These are phyloP conservation scores for Phaseolus coccineus DNA, from an alignment of 331 rosid genomes.

Conservation along the genomic window DNA sequence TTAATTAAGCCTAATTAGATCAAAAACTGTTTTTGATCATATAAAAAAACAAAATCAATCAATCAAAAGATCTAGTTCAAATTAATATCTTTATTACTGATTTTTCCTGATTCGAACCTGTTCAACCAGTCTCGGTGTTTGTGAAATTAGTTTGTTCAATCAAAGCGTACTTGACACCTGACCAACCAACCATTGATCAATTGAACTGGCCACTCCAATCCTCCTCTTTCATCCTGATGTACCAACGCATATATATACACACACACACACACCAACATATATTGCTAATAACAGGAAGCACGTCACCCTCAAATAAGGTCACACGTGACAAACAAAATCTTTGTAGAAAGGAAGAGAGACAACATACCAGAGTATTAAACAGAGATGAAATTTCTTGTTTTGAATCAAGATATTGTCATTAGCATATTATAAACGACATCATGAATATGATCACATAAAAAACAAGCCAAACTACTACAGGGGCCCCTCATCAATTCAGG, in stretches of 20 bases:
- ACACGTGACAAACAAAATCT: conserved; percentile 8
- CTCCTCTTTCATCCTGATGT: background rate
- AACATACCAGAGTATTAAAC: background rate
- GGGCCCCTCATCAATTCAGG: conserved; percentile 45
- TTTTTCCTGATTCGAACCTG: background rate
- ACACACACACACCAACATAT: background rate
- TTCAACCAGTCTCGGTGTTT: background rate
- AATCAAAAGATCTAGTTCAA: background rate
- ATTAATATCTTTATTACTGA: background rate
- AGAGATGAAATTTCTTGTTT: background rate
- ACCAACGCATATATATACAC: background rate
- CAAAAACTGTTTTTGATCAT: too few species aligned
- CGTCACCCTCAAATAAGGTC: background rate
- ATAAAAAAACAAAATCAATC: too few species aligned
- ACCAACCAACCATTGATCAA: background rate
- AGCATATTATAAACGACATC: conserved; percentile 27
- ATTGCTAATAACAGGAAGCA: background rate
- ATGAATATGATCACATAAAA: conserved; percentile 30
- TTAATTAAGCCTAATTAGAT: too few species aligned
- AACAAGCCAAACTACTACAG: conserved; percentile 41
- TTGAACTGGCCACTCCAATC: background rate
- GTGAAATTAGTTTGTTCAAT: background rate
- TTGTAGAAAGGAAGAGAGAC: background rate
- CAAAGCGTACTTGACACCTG: background rate
- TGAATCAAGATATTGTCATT: conserved; percentile 27